Conservation (phyloP, 2,329 filamentous ascomycete genomes). For the Trichoderma lentiforme region DNA sequence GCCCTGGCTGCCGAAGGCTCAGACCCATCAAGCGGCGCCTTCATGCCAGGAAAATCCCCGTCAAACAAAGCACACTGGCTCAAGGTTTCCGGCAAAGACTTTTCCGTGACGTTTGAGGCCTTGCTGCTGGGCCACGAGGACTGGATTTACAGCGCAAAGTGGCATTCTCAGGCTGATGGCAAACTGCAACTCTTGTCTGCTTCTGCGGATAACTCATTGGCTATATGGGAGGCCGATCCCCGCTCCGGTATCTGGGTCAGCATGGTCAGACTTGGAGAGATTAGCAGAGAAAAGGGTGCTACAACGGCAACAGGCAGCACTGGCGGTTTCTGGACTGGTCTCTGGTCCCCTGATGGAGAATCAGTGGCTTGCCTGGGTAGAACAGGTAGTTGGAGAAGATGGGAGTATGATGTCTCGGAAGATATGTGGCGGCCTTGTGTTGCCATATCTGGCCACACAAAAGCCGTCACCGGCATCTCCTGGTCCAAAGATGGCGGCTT, state of each 20-base stretch:
- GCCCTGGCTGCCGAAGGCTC: constrained; percentile 50
- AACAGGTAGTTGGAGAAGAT: constrained; percentile 90
- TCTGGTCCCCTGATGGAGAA: constrained; percentile 79
- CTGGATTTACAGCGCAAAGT: constrained; percentile 90
- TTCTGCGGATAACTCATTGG: constrained; percentile 91
- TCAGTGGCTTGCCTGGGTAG: constrained; percentile 79
- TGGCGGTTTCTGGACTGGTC: constrained; percentile 92
- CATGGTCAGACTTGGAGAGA: constrained; percentile 80
- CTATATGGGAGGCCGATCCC: constrained; percentile 85
- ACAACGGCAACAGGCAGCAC: constrained; percentile 95
- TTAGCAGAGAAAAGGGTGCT: constrained; percentile 90
- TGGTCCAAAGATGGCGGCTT: constrained; percentile 84
- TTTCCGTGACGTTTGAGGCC: constrained; percentile 88
- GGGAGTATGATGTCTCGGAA: constrained; percentile 60
- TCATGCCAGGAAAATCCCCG: constrained; percentile 66
- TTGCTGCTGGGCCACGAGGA: constrained; percentile 93
- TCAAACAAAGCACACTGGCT: constrained; percentile 89
- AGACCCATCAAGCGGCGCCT: constrained; percentile 56
- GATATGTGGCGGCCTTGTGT: constrained; percentile 75
- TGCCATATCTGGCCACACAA: constrained; percentile 80
- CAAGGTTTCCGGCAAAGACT: constrained; percentile 57
- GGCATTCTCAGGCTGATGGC: constrained; percentile 54
- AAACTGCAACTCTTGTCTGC: constrained; percentile 76
- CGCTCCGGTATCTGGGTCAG: constrained; percentile 90
- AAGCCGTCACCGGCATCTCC: constrained; percentile 73